phyloP scores from a whole-genome alignment of 495 filamentous ascomycete genomes.

The Trichoderma gamsii region DNA sequence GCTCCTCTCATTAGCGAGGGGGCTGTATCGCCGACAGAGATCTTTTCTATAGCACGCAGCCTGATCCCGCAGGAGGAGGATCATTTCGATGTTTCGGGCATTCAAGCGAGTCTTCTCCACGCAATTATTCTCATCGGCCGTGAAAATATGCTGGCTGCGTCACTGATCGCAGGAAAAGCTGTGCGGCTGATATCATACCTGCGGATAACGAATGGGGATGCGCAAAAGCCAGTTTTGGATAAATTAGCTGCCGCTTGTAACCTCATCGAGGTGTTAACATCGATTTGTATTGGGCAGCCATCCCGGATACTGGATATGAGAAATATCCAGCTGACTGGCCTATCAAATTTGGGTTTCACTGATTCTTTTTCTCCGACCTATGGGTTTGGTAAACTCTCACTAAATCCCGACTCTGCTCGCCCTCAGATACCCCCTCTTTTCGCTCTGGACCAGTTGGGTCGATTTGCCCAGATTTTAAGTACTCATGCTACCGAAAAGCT shows the following conservation, averaged over 20 bases:
- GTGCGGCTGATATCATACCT: slow-evolving; percentile 51
- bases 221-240: slow-evolving; percentile 38
- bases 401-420: not conserved
- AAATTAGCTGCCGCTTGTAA: slow-evolving; percentile 57
- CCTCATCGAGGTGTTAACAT: slow-evolving; percentile 58
- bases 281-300: slow-evolving; percentile 46
- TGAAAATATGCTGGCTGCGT: slow-evolving; percentile 49
- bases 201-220: slow-evolving; percentile 23
- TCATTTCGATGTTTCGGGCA: slow-evolving; percentile 52
- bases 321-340: slow-evolving; percentile 53
- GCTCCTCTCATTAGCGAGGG: not conserved
- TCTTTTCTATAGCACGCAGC: slow-evolving; percentile 52
- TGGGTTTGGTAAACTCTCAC: not conserved
- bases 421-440: not conserved
- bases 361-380: not conserved
- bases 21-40: slow-evolving; percentile 30
- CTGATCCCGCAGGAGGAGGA: slow-evolving; percentile 56
- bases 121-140: slow-evolving; percentile 53
- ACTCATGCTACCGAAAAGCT: not conserved
- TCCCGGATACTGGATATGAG: slow-evolving; percentile 47
- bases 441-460: not conserved
- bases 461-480: not conserved
- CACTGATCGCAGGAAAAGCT: slow-evolving; percentile 57
- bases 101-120: slow-evolving; percentile 59
- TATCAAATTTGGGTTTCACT: slow-evolving; percentile 34